Percentiles rank a stretch among this genome's conserved stretches.
These are phyloP conservation scores for Rhizopus stolonifer DNA, from an alignment of 371 early-diverging fungal species.

Conservation along the genomic window DNA sequence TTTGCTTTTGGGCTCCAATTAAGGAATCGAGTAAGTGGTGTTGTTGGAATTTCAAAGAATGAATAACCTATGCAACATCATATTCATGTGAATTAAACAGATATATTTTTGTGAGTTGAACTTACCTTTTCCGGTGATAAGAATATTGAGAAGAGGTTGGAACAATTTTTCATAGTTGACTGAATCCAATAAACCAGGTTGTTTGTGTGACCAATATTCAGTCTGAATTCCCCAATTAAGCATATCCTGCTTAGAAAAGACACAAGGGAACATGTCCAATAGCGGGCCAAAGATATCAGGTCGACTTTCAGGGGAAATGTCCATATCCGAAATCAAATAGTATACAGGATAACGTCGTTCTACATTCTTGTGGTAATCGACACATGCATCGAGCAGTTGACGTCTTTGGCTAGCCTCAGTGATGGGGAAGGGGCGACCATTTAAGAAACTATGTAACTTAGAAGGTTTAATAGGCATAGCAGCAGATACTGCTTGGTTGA, in stretches of 20 bases:
- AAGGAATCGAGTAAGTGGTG: slow-evolving; percentile 39
- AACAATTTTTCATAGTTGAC: slow-evolving; percentile 31
- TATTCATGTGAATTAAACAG: not conserved
- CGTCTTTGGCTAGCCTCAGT: slow-evolving; percentile 13
- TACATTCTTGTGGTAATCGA: slow-evolving; percentile 35
- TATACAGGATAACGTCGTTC: slow-evolving; percentile 41
- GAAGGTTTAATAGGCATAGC: slow-evolving; percentile 35
- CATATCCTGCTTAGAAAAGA: slow-evolving; percentile 39
- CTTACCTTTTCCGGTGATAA: slow-evolving; percentile 42
- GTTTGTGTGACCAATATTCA: slow-evolving; percentile 19
- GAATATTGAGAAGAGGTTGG: slow-evolving; percentile 39
- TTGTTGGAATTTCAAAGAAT: slow-evolving; percentile 46
- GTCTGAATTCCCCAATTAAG: slow-evolving; percentile 27
- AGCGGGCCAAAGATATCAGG: slow-evolving; percentile 41
- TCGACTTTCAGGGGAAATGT: slow-evolving; percentile 25
- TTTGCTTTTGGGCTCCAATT: slow-evolving; percentile 44
- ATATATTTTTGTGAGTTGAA: too few species aligned
- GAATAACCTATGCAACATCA: slow-evolving; percentile 32
- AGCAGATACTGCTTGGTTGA: slow-evolving; percentile 46
- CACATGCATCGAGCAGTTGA: slow-evolving; percentile 36
- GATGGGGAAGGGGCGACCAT: not conserved
- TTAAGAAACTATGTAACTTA: slow-evolving; percentile 19
- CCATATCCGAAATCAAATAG: slow-evolving; percentile 39
- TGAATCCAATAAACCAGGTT: slow-evolving; percentile 13
- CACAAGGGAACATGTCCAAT: slow-evolving; percentile 37